phyloP scores from a whole-genome alignment of 495 filamentous ascomycete species.

The Ascodesmis nigricans region DNA sequence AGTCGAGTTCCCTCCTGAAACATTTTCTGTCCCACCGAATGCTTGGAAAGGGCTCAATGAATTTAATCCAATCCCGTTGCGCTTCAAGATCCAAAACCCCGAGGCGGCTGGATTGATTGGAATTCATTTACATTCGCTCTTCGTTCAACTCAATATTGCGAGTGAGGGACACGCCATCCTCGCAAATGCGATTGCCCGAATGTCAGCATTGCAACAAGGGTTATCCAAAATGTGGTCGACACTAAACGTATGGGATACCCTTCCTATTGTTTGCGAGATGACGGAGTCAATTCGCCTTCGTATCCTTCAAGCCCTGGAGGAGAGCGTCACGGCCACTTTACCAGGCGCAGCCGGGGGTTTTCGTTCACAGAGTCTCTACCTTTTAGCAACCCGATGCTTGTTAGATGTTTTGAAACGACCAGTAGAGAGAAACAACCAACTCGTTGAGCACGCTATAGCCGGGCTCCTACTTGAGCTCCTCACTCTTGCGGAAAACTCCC shows the following conservation, averaged over 20 bases:
- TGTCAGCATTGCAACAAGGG: constrained; percentile 12
- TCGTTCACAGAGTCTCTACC: constrained; percentile 10
- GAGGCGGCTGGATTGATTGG: constrained; percentile 14
- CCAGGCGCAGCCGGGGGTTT: background rate
- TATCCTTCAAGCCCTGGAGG: constrained; percentile 13
- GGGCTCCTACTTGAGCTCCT: constrained; percentile 13
- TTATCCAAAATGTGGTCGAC: constrained; percentile 17
- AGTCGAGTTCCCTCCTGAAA: constrained; percentile 17
- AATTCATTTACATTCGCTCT: constrained; percentile 13
- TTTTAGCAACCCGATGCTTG: constrained; percentile 14
- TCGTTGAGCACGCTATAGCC: constrained; percentile 7
- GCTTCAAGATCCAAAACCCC: constrained; percentile 13
- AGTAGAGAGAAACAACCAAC: constrained; percentile 8
- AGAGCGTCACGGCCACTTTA: background rate
- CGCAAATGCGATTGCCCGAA: constrained; percentile 9
- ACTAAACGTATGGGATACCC: constrained; percentile 14
- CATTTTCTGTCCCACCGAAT: constrained; percentile 7
- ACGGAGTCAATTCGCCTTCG: constrained; percentile 7
- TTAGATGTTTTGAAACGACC: constrained; percentile 7
- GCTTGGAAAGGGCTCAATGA: background rate
- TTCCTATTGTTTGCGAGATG: constrained; percentile 13
- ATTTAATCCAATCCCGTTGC: constrained; percentile 6
- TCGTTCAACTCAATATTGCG: constrained; percentile 10
- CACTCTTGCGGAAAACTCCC: constrained; percentile 5
- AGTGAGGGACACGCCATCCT: constrained; percentile 9